Conservation (phyloP, 2,329 filamentous ascomycete genomes). For the Alternaria solani region DNA sequence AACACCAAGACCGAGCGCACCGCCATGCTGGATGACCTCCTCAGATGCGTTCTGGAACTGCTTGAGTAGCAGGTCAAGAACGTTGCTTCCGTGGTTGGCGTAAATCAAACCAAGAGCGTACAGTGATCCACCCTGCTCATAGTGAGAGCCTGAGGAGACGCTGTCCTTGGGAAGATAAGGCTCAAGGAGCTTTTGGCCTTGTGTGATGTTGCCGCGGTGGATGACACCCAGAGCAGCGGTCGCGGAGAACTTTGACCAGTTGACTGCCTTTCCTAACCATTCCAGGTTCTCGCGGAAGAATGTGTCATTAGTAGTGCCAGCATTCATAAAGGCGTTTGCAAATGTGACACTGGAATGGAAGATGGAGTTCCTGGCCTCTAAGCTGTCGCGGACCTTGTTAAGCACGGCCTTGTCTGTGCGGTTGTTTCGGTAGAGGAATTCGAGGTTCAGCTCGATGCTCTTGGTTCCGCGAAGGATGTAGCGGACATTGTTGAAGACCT, state of each 20-base stretch:
- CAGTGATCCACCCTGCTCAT: slow-evolving; percentile 93
- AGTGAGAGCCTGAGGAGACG: slow-evolving; percentile 80
- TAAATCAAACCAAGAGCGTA: slow-evolving; percentile 97
- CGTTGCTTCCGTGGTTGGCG: slow-evolving; percentile 94
- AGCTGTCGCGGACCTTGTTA: slow-evolving; percentile 94
- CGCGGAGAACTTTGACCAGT: slow-evolving; percentile 99
- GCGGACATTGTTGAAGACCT: slow-evolving; percentile 65
- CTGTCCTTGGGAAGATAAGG: slow-evolving; percentile 88
- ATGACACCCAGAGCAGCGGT: slow-evolving; percentile 96
- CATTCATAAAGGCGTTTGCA: slow-evolving; percentile 99
- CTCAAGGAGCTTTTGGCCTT: slow-evolving; percentile 91
- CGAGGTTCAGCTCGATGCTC: slow-evolving; percentile 92
- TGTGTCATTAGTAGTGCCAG: slow-evolving; percentile 95
- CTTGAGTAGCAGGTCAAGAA: slow-evolving; percentile 78
- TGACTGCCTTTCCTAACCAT: slow-evolving; percentile 97
- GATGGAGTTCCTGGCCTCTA: slow-evolving; percentile 96
- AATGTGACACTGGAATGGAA: slow-evolving; percentile 98
- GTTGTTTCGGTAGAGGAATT: slow-evolving; percentile 96
- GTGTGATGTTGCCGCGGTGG: slow-evolving; percentile 91
- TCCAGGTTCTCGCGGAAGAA: slow-evolving; percentile 99
- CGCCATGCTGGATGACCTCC: slow-evolving; percentile 96
- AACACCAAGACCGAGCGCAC: slow-evolving; percentile 92
- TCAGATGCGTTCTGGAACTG: slow-evolving; percentile 80
- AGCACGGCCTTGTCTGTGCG: slow-evolving; percentile 90
- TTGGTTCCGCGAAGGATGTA: slow-evolving; percentile 84